Conservation (phyloP, 2,329 filamentous ascomycete genomes). For the Acrocalymma vagum region DNA sequence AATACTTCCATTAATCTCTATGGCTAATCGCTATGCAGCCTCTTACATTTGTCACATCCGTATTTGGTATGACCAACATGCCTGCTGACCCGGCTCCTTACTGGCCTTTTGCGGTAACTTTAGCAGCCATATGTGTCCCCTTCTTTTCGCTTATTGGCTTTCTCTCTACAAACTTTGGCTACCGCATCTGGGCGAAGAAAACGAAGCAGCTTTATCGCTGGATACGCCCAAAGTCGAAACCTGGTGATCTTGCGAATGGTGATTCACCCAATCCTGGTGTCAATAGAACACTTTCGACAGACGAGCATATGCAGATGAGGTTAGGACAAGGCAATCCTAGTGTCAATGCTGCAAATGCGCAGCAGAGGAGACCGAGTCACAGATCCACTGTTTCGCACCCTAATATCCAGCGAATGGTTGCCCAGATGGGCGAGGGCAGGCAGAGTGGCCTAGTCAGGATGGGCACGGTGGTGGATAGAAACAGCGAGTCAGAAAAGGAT, state of each 20-base stretch:
- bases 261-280: constrained; percentile 17
- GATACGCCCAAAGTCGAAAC: constrained; percentile 25
- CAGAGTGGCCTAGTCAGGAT: constrained; percentile 33
- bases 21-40: constrained; percentile 41
- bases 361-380: constrained; percentile 14
- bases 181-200: constrained; percentile 46
- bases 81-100: constrained; percentile 42
- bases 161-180: constrained; percentile 52
- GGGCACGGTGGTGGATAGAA: constrained; percentile 21
- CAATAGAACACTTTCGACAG: constrained; percentile 32
- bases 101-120: constrained; percentile 52
- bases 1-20: not conserved
- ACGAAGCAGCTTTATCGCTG: constrained; percentile 38
- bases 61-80: constrained; percentile 64
- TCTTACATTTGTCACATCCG: constrained; percentile 68
- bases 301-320: constrained; percentile 38
- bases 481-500: constrained; percentile 6
- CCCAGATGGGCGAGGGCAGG: constrained; percentile 35
- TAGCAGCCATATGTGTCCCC: constrained; percentile 53
- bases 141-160: constrained; percentile 57
- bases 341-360: not conserved
- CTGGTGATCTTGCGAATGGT: constrained; percentile 12
- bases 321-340: constrained; percentile 10
- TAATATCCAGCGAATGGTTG: constrained; percentile 39
- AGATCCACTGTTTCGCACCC: constrained; percentile 31